Base-by-base conservation (phyloP, 2,329 filamentous ascomycete genomes). In the Paracorniculantispora psalliotae region DNA sequence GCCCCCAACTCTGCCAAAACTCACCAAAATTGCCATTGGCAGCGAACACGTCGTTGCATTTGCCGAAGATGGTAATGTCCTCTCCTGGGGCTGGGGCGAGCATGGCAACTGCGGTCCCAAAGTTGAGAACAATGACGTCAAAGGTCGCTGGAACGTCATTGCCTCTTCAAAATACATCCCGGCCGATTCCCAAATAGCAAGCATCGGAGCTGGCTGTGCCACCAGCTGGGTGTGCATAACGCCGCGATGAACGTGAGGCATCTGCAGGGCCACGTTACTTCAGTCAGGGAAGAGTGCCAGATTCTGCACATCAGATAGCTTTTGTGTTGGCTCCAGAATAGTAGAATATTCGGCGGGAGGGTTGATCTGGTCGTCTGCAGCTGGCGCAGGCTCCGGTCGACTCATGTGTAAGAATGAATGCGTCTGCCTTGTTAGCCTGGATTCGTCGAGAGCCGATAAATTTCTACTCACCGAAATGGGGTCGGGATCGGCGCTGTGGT, bases 1-100 rank as follows among this genome's bases (percentile, higher is more conserved):
- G 23, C 88, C 90, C 1, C 69, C 73, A 1, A 75, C 77, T 25
- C 70, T 96, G 1, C 86, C 87, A 0, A 68, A 69, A 1, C 67
- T 92, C 3, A 73, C 75, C 10, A 77, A 78, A 25, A 81, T 97
- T n/a, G 89, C 90, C 3, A 83, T 89, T 48, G 94, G 94, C 0
- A 97, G 93, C 68, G 94, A 97, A 72, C 94, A 99, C 72, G 85
- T 84, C n/a, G 73, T 97, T 62, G 90, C 86, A 9, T 73, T 93
- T 26, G 85, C 89, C 0, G 75, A 74, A 10, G 77, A 81, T 21
- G 84, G 84, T 1, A 82, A 87, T 53, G 84, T 96, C 1, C 74
- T 96, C 51, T 84, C 90, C 1, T 97, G 93, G 91, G 94, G 94
- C 21, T 99, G 94, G 94, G 92, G 92, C 2, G 93, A 97, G 73